These are phyloP conservation scores for Begonia loranthoides DNA, from an alignment of 306 rosid species.

Conservation along the genomic window DNA sequence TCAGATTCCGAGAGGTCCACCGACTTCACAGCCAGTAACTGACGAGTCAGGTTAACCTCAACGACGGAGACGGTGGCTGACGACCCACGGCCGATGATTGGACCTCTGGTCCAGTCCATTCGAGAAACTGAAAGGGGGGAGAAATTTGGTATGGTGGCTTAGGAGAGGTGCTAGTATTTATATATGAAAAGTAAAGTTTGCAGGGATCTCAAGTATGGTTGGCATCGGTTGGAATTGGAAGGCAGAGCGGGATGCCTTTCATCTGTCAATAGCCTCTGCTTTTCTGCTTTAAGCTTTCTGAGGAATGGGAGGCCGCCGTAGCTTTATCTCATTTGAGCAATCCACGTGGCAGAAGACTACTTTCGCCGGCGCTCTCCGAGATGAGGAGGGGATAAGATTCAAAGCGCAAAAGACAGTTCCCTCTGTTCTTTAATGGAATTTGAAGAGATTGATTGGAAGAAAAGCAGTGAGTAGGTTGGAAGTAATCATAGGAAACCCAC, in stretches of 20 bases:
- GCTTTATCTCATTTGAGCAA: slow-evolving; percentile 6
- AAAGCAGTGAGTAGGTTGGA: too few relatives aligned
- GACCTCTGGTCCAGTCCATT: slow-evolving; percentile 71
- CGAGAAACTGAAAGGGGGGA: neutral
- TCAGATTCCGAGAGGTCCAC: slow-evolving; percentile 36
- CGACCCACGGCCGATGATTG: slow-evolving; percentile 62
- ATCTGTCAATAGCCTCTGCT: neutral
- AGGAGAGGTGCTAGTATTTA: too few relatives aligned
- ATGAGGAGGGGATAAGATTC: too few relatives aligned
- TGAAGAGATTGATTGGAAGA: too few relatives aligned
- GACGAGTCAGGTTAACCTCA: slow-evolving; percentile 12
- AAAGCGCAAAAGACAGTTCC: too few relatives aligned
- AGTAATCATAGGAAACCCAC: too few relatives aligned
- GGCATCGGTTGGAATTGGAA: too few relatives aligned
- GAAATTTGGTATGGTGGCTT: too few relatives aligned
- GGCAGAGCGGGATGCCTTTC: too few relatives aligned
- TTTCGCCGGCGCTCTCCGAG: slow-evolving; percentile 35
- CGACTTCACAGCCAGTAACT: slow-evolving; percentile 49
- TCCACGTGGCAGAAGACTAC: slow-evolving; percentile 44
- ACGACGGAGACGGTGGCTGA: slow-evolving; percentile 59
- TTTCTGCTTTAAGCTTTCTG: slow-evolving; percentile 4
- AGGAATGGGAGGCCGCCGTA: slow-evolving; percentile 61
- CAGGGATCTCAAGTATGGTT: too few relatives aligned
- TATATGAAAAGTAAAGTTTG: too few relatives aligned
- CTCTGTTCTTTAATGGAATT: too few relatives aligned